Evolutionary conservation across 1,284 basidiomycete species (phyloP).

Genomic region (Sphaerobolus stellatus): DNA sequence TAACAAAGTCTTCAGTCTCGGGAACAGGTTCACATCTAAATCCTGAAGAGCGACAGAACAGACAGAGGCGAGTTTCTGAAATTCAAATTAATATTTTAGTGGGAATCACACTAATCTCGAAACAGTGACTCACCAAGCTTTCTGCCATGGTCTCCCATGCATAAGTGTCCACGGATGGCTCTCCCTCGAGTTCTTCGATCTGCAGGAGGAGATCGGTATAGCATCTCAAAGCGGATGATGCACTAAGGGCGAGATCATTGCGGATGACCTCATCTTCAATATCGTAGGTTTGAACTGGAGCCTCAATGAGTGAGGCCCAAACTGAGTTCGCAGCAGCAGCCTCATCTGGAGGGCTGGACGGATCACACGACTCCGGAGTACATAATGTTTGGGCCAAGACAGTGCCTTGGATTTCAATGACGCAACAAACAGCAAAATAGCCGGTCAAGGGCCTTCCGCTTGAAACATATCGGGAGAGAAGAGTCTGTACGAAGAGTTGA

Average conservation of each 20-base stretch:
- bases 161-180: constrained; percentile 78
- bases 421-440: constrained; percentile 84
- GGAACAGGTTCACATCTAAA: constrained; percentile 69
- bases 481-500: constrained; percentile 62
- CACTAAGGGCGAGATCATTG: constrained; percentile 46
- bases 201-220: constrained; percentile 73
- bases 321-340: constrained; percentile 80
- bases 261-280: constrained; percentile 42
- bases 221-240: constrained; percentile 64
- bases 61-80: constrained; percentile 84
- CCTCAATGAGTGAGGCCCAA: constrained; percentile 67
- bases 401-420: constrained; percentile 82
- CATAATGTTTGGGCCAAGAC: constrained; percentile 75
- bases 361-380: constrained; percentile 34
- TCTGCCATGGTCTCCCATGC: constrained; percentile 87
- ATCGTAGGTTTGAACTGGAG: constrained; percentile 39
- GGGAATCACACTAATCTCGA: neutral
- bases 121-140: constrained; percentile 58
- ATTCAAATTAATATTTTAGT: neutral
- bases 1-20: constrained; percentile 72
- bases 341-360: constrained; percentile 42
- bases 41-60: constrained; percentile 75
- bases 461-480: constrained; percentile 75
- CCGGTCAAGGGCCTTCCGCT: constrained; percentile 79
- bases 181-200: constrained; percentile 76